Percentiles rank a stretch among this genome's conserved stretches.
Evolutionary conservation across 306 rosid species (phyloP).

Genomic region (Notholithocarpus densiflorus): DNA sequence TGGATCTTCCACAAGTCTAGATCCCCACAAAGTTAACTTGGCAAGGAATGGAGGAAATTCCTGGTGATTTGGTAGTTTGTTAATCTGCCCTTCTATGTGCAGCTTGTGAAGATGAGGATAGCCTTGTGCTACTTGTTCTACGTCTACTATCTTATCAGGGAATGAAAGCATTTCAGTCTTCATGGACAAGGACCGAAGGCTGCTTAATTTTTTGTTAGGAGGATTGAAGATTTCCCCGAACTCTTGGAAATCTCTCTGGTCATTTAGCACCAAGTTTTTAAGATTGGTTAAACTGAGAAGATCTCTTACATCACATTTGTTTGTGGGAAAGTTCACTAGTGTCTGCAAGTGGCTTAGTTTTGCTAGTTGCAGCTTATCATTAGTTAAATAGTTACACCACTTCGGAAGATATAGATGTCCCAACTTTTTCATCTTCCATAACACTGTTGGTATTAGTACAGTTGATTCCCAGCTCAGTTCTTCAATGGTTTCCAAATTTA

Average conservation of each 20-base stretch:
- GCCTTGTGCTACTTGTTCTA: conserved; percentile 30
- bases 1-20: conserved; percentile 39
- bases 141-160: conserved; percentile 29
- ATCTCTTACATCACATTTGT: conserved; percentile 31
- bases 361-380: conserved; percentile 22
- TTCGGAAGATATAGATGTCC: conserved; percentile 60
- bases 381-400: conserved; percentile 33
- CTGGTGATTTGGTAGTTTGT: conserved; percentile 6
- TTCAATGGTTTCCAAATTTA: conserved; percentile 40
- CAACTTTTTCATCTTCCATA: conserved; percentile 36
- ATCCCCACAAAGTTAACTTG: conserved; percentile 35
- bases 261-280: conserved; percentile 42
- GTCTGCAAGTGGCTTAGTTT: conserved; percentile 43
- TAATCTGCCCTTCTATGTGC: conserved; percentile 22
- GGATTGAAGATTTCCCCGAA: conserved; percentile 27
- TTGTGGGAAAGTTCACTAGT: conserved; percentile 44
- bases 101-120: conserved; percentile 43
- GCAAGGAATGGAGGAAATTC: conserved; percentile 24
- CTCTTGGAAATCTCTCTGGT: conserved; percentile 35
- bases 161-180: conserved; percentile 34
- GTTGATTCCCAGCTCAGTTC: conserved; percentile 25
- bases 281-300: conserved; percentile 34
- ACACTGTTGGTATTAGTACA: conserved; percentile 33
- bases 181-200: conserved; percentile 41
- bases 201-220: conserved; percentile 8